These are phyloP conservation scores for Sclerotinia borealis DNA, from an alignment of 2,329 filamentous ascomycete species.

Conservation along the genomic window DNA sequence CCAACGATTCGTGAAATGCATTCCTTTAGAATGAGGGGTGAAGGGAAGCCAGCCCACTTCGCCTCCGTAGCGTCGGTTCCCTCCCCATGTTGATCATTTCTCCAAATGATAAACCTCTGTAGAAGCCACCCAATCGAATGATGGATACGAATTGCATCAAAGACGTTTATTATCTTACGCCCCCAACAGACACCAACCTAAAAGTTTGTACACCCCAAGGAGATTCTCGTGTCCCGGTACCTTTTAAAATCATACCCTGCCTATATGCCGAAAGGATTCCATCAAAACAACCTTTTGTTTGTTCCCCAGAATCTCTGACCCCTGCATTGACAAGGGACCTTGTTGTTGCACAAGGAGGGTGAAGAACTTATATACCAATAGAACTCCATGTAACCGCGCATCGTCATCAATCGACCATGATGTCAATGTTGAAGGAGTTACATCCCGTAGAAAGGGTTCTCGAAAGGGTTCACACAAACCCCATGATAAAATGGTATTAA, in stretches of 20 bases:
- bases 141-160: background rate
- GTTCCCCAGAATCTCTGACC: background rate
- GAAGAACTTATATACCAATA: background rate
- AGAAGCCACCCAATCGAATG: background rate
- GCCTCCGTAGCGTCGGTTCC: background rate
- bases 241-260: background rate
- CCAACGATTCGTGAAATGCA: background rate
- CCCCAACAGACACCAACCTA: background rate
- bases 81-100: background rate
- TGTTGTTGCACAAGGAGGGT: background rate
- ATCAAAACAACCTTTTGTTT: too few relatives aligned
- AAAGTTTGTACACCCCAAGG: background rate
- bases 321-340: background rate
- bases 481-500: too few relatives aligned
- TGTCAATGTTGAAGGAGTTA: background rate
- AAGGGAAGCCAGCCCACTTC: background rate
- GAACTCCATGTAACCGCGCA: background rate
- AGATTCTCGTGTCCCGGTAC: conserved; percentile 5
- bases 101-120: background rate
- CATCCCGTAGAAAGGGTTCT: background rate
- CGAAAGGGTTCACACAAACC: background rate
- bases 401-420: background rate
- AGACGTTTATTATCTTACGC: background rate
- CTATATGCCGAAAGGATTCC: background rate
- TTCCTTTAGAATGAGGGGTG: background rate